These are phyloP conservation scores for Bromus sterilis DNA, from an alignment of 176 grass and related monocot species.

Conservation along the genomic window DNA sequence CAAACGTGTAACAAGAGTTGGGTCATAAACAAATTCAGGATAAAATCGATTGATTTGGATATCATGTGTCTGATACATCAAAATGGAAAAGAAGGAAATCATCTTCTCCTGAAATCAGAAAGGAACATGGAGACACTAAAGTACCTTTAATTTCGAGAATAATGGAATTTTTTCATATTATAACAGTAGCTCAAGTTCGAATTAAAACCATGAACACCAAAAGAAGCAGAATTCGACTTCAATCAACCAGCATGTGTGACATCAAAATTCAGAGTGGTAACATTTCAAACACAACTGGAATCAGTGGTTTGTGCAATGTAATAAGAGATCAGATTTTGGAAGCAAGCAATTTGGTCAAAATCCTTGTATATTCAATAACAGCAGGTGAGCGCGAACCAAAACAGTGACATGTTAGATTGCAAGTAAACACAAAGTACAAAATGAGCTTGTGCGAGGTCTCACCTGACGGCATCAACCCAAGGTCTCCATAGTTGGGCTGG, in stretches of 20 bases:
- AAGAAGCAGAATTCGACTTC: background rate
- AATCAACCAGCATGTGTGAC: background rate
- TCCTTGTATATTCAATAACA: background rate
- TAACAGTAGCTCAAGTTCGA: no score
- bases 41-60: background rate
- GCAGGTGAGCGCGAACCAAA: background rate
- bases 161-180: no score
- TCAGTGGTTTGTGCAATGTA: background rate
- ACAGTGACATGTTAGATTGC: background rate
- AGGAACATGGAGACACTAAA: background rate
- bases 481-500: conserved; percentile 58
- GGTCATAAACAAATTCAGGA: background rate
- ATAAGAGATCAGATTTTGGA: background rate
- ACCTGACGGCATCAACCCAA: conserved; percentile 75
- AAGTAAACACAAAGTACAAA: conserved; percentile 4
- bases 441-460: conserved; percentile 7
- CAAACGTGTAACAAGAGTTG: background rate
- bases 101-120: background rate
- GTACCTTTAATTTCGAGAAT: no score
- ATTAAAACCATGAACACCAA: no score
- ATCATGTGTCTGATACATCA: background rate
- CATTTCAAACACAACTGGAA: background rate
- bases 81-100: background rate
- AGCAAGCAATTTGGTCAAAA: background rate
- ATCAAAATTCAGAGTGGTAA: background rate